These are phyloP conservation scores for Vanrija sp. DNA, from an alignment of 1,284 basidiomycete genomes.

Conservation along the genomic window DNA sequence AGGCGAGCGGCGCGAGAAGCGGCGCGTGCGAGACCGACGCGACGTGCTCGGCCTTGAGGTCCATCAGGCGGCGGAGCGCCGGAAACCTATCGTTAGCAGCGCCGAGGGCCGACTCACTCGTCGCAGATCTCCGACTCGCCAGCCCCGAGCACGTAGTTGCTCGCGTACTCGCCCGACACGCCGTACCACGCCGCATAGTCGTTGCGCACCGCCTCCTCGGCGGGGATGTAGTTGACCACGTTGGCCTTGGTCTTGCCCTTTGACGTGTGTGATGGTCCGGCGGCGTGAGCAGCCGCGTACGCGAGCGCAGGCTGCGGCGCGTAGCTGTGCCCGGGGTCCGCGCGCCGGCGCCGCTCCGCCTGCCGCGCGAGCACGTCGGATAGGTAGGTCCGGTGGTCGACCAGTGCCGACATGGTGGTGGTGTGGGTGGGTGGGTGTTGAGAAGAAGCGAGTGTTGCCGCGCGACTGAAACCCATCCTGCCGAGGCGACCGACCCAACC, in stretches of 20 bases:
- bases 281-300: conserved; percentile 8
- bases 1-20: conserved; percentile 28
- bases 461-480: too few species aligned
- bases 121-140: conserved; percentile 80
- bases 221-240: conserved; percentile 67
- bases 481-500: too few species aligned
- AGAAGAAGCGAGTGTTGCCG: too few species aligned
- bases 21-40: conserved; percentile 38
- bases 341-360: conserved; percentile 48
- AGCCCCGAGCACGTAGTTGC: conserved; percentile 83
- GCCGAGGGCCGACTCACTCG: conserved; percentile 63
- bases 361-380: conserved; percentile 52
- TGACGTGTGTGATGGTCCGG: conserved; percentile 11
- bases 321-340: conserved; percentile 50
- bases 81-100: conserved; percentile 64
- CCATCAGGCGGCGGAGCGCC: conserved; percentile 75
- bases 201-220: conserved; percentile 91
- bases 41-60: conserved; percentile 61
- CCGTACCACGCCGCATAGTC: conserved; percentile 91
- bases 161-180: conserved; percentile 81
- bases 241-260: conserved; percentile 22
- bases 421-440: background rate
- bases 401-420: conserved; percentile 39
- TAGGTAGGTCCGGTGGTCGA: conserved; percentile 53
- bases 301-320: conserved; percentile 35